These are phyloP conservation scores for Neophaeococcomyces mojaviensis DNA, from an alignment of 2,329 filamentous ascomycete genomes.

Conservation along the genomic window DNA sequence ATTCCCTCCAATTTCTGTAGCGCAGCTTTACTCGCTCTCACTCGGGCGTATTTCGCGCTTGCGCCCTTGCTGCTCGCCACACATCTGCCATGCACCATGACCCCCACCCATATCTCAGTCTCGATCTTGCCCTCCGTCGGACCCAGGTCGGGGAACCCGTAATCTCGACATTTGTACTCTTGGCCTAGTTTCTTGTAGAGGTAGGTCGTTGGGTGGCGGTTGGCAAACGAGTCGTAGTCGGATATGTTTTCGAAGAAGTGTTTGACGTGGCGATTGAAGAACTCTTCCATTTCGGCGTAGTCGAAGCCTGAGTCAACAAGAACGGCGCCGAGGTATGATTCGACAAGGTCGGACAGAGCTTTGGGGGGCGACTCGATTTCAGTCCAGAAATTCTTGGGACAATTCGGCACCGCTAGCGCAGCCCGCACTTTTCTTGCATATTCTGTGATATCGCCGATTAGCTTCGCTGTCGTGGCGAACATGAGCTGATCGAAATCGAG, in stretches of 20 bases:
- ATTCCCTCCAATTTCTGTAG: conserved; percentile 41
- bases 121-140: background rate
- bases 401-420: conserved; percentile 28
- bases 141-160: conserved; percentile 34
- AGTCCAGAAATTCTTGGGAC: conserved; percentile 37
- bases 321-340: conserved; percentile 80
- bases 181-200: conserved; percentile 58
- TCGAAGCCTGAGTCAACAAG: conserved; percentile 85
- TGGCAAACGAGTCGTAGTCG: conserved; percentile 79
- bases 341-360: conserved; percentile 75
- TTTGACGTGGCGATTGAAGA: conserved; percentile 68
- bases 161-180: conserved; percentile 58
- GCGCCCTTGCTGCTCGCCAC: conserved; percentile 54
- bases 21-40: conserved; percentile 40
- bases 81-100: conserved; percentile 42
- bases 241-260: conserved; percentile 80
- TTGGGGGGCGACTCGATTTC: conserved; percentile 34
- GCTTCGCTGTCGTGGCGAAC: conserved; percentile 30
- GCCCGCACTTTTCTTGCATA: conserved; percentile 33
- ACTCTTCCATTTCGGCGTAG: conserved; percentile 62
- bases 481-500: conserved; percentile 72
- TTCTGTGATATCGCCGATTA: conserved; percentile 31
- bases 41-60: conserved; percentile 66
- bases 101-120: conserved; percentile 44
- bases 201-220: conserved; percentile 73